Percentiles rank a stretch among this genome's conserved stretches.
phyloP scores from a whole-genome alignment of 2,329 filamentous ascomycete species.

The Xylariomycetidae sp. region DNA sequence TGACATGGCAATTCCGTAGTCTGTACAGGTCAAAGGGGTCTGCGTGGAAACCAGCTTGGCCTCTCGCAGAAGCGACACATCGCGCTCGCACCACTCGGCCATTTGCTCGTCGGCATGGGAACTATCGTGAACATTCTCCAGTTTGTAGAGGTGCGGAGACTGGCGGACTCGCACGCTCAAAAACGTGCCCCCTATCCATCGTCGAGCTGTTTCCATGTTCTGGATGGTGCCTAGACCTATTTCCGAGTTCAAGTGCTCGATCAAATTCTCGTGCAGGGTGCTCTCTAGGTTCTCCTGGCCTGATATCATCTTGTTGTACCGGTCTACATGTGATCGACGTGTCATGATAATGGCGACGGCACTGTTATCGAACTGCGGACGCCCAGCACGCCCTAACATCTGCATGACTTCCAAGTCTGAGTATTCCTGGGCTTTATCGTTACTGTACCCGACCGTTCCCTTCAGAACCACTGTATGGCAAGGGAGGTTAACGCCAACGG shows the following conservation, averaged over 20 bases:
- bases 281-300: constrained; percentile 74
- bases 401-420: constrained; percentile 84
- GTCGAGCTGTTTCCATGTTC: constrained; percentile 59
- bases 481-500: constrained; percentile 78
- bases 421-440: constrained; percentile 61
- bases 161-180: constrained; percentile 68
- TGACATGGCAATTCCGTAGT: constrained; percentile 77
- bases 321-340: constrained; percentile 53
- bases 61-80: constrained; percentile 61
- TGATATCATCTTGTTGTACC: constrained; percentile 70
- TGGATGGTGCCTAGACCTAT: constrained; percentile 71
- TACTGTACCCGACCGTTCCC: constrained; percentile 65
- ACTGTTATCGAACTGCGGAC: constrained; percentile 76
- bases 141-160: constrained; percentile 67
- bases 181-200: constrained; percentile 75
- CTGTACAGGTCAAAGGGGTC: constrained; percentile 55
- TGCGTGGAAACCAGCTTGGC: constrained; percentile 48
- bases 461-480: constrained; percentile 82
- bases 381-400: constrained; percentile 80
- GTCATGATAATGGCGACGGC: constrained; percentile 80
- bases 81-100: constrained; percentile 65
- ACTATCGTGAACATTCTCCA: constrained; percentile 48
- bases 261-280: constrained; percentile 70
- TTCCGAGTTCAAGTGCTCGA: constrained; percentile 82
- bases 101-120: constrained; percentile 58